These are phyloP conservation scores for Russula ochroleuca DNA, from an alignment of 768 basidiomycete species.

Conservation along the genomic window DNA sequence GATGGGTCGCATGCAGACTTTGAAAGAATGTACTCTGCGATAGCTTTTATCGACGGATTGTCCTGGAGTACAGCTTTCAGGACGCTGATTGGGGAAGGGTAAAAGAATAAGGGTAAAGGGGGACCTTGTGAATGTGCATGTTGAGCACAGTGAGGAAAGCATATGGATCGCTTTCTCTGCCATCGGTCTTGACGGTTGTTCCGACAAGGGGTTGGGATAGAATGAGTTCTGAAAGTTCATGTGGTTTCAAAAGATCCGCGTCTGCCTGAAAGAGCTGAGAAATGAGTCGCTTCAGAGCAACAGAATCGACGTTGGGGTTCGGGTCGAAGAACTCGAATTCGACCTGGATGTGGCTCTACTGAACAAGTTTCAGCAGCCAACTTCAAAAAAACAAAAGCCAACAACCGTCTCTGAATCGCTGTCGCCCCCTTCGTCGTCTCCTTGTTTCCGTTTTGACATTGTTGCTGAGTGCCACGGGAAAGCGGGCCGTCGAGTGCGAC, in stretches of 20 bases:
- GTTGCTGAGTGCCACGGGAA: not conserved
- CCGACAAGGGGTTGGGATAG: constrained; percentile 72
- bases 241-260: constrained; percentile 62
- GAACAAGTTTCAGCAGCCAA: constrained; percentile 19
- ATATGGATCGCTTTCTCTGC: constrained; percentile 84
- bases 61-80: constrained; percentile 44
- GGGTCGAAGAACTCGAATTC: constrained; percentile 94
- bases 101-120: not conserved
- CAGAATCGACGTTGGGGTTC: constrained; percentile 76
- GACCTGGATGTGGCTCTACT: constrained; percentile 71
- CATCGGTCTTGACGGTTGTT: constrained; percentile 90
- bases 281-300: constrained; percentile 74
- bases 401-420: constrained; percentile 42
- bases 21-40: constrained; percentile 64
- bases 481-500: not conserved
- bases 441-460: constrained; percentile 57
- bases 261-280: constrained; percentile 70
- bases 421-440: constrained; percentile 36
- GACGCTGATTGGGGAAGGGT: not conserved
- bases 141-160: constrained; percentile 84
- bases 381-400: constrained; percentile 29
- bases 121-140: constrained; percentile 61
- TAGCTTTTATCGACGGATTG: constrained; percentile 62
- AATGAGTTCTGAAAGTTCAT: constrained; percentile 76
- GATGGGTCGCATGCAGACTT: constrained; percentile 49